A percentile compares a stretch with the other conserved stretches of the same genome.
Evolutionary conservation across 306 rosid genomes (phyloP).

Genomic region (Luffa aegyptiaca): DNA sequence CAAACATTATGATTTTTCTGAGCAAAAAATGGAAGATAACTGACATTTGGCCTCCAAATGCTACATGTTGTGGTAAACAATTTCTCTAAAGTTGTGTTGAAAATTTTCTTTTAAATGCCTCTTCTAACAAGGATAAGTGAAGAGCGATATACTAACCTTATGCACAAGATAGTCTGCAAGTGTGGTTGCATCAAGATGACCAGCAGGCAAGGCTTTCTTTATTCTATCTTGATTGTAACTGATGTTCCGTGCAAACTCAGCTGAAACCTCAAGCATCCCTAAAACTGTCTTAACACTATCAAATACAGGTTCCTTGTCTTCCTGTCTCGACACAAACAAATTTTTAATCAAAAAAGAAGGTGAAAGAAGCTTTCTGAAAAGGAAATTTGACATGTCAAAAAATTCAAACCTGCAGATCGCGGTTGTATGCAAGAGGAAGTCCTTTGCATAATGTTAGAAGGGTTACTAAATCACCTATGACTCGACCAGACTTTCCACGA

Average conservation of each 20-base stretch:
- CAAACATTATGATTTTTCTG: background rate
- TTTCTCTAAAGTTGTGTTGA: background rate
- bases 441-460: slow-evolving; percentile 93
- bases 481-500: slow-evolving; percentile 93
- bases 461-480: slow-evolving; percentile 74
- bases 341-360: background rate
- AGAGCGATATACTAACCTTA: slow-evolving; percentile 35
- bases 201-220: slow-evolving; percentile 78
- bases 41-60: background rate
- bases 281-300: slow-evolving; percentile 84
- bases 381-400: background rate
- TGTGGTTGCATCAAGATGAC: slow-evolving; percentile 98
- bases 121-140: slow-evolving; percentile 9
- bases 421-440: slow-evolving; percentile 94
- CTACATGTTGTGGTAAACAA: background rate
- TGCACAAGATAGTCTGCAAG: slow-evolving; percentile 94
- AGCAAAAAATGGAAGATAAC: background rate
- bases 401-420: slow-evolving; percentile 67
- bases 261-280: slow-evolving; percentile 97
- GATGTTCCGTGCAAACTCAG: slow-evolving; percentile 81
- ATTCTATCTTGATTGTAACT: slow-evolving; percentile 70
- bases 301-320: slow-evolving; percentile 93
- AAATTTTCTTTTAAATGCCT: background rate
- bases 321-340: slow-evolving; percentile 39
- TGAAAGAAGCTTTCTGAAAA: background rate